These are phyloP conservation scores for Kwoniella pini DNA, from an alignment of 768 basidiomycete genomes.

Conservation along the genomic window DNA sequence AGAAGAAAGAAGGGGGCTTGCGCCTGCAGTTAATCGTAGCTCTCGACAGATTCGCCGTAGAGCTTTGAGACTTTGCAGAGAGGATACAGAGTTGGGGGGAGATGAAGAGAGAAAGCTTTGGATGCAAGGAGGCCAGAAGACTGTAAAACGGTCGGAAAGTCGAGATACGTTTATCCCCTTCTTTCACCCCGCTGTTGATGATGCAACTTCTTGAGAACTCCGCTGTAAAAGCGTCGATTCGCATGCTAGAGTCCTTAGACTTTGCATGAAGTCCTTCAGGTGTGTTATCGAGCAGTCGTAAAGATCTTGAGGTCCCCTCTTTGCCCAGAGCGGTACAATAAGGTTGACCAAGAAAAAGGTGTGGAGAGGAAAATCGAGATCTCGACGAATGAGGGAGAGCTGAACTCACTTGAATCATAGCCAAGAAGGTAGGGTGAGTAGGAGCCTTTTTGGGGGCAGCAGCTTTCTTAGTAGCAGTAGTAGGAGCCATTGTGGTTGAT, in stretches of 20 bases:
- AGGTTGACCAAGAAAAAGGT: not conserved
- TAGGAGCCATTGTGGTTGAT: slow-evolving; percentile 52
- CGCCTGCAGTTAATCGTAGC: slow-evolving; percentile 2
- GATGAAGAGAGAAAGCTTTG: not conserved
- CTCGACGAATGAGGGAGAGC: not conserved
- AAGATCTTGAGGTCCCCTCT: not conserved
- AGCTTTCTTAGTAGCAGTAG: slow-evolving; percentile 53
- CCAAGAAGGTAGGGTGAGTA: slow-evolving; percentile 61
- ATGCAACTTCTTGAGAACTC: not conserved
- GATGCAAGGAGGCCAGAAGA: not conserved
- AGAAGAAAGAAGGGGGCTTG: slow-evolving; percentile 3
- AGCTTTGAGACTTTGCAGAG: not conserved
- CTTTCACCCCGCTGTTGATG: not conserved
- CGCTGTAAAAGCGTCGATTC: not conserved
- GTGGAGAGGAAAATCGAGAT: not conserved
- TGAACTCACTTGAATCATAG: slow-evolving; percentile 58
- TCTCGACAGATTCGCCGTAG: not conserved
- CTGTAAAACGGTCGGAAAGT: not conserved
- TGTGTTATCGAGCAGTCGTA: slow-evolving; percentile 1
- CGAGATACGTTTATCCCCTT: slow-evolving; percentile 2
- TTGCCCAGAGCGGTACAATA: not conserved
- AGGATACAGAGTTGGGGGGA: not conserved
- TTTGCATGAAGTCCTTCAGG: slow-evolving; percentile 5
- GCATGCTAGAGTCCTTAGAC: slow-evolving; percentile 6
- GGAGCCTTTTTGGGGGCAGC: slow-evolving; percentile 48